phyloP scores from a whole-genome alignment of 805 yeast genomes.

The Nakazawaea wickerhamii region DNA sequence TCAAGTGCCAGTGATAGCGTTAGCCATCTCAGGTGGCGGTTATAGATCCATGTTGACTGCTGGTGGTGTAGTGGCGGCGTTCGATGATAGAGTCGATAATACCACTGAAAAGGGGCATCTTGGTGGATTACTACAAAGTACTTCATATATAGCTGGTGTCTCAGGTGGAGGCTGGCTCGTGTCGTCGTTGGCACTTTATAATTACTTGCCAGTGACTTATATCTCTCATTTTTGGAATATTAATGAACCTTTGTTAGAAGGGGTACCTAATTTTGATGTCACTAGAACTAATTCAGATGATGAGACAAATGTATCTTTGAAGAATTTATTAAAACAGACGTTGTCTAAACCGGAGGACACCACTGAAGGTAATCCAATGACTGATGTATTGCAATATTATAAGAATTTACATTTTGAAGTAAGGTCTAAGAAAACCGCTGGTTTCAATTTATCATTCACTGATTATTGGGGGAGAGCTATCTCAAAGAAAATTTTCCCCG shows the following conservation, averaged over 20 bases:
- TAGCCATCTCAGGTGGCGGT: slow-evolving; percentile 48
- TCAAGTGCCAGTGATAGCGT: slow-evolving; percentile 27
- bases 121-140: slow-evolving; percentile 49
- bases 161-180: slow-evolving; percentile 76
- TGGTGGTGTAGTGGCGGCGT: slow-evolving; percentile 50
- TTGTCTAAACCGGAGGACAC: neutral
- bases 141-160: slow-evolving; percentile 56
- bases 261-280: slow-evolving; percentile 50
- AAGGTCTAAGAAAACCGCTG: slow-evolving; percentile 43
- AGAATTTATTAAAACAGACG: neutral
- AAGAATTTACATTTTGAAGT: slow-evolving; percentile 49
- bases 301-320: neutral
- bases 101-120: slow-evolving; percentile 28
- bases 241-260: slow-evolving; percentile 44
- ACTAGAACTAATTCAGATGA: neutral
- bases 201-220: slow-evolving; percentile 29
- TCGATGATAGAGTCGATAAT: slow-evolving; percentile 39
- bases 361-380: slow-evolving; percentile 5
- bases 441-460: slow-evolving; percentile 53
- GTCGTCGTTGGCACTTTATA: slow-evolving; percentile 37
- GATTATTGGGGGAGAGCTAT: slow-evolving; percentile 69
- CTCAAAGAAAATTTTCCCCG: slow-evolving; percentile 39
- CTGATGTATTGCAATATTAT: slow-evolving; percentile 40
- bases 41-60: slow-evolving; percentile 56
- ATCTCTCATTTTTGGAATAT: slow-evolving; percentile 35